Conservation (phyloP, 1,284 basidiomycete genomes). For the Peniophora sp. region DNA sequence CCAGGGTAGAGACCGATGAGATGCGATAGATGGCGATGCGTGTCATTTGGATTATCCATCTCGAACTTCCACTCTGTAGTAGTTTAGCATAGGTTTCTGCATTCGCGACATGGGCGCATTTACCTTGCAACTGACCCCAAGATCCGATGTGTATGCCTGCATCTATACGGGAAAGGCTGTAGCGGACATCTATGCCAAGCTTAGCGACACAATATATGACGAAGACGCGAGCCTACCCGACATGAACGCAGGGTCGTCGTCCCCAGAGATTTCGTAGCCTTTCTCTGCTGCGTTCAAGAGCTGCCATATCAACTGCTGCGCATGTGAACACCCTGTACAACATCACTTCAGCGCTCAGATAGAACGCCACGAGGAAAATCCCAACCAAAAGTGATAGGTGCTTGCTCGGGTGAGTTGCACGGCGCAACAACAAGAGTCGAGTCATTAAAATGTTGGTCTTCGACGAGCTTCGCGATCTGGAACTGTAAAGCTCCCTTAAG, state of each 20-base stretch:
- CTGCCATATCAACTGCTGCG: constrained; percentile 68
- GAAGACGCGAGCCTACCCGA: constrained; percentile 29
- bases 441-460: constrained; percentile 59
- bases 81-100: constrained; percentile 28
- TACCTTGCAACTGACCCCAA: constrained; percentile 74
- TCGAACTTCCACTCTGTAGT: constrained; percentile 70
- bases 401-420: constrained; percentile 72
- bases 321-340: constrained; percentile 53
- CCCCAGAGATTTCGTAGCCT: constrained; percentile 56
- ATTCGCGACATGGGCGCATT: constrained; percentile 26
- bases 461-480: constrained; percentile 62
- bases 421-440: constrained; percentile 59
- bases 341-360: neutral
- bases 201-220: constrained; percentile 9
- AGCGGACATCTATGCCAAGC: constrained; percentile 43
- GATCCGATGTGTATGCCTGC: constrained; percentile 64
- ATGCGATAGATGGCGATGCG: constrained; percentile 71
- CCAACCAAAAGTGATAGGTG: constrained; percentile 60
- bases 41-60: constrained; percentile 53
- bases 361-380: constrained; percentile 41
- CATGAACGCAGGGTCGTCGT: constrained; percentile 54
- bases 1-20: constrained; percentile 70
- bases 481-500: constrained; percentile 58
- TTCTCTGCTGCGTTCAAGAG: constrained; percentile 65
- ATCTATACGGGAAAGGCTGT: constrained; percentile 58